Base-by-base conservation (phyloP, 2,329 filamentous ascomycete genomes). In the Neoscytalidium dimidiatum region DNA sequence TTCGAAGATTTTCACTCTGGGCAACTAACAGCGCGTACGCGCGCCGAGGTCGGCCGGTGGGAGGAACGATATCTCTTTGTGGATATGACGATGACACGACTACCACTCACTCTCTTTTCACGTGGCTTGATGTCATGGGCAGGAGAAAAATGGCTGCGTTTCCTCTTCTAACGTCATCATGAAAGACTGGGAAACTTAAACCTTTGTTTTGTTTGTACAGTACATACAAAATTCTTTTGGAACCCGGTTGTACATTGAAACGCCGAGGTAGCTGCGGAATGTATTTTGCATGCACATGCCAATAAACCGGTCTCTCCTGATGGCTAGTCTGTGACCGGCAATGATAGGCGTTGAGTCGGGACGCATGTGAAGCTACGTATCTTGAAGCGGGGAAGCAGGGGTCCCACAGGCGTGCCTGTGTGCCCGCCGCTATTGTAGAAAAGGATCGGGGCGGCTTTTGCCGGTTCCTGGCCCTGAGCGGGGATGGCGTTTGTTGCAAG, bases 1-100 rank as follows among this genome's bases (percentile, higher is more conserved):
- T 6, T 60, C 56, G 26, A 60, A 60, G 41, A 46, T 60, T 2
- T 60, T 60, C 19, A 60, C 56, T 35, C n/a, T 60, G 41, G 56
- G 41, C 4, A 60, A 60, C 56, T 60, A 21, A 58, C 14, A 1
- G 13, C 14, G 28, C 17, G 17, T 19, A n/a, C 9, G 6, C 8
- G 6, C 11, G 5, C 14, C 17, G 14, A 29, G 17, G 17, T 23
- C 28, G 26, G 21, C 28, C 28, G 23, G 21, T 4, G 21, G 21
- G 8, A 9, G 23, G 21, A 17, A 41, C 14, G 5, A 17, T 5
- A 41, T 41, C 1, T 41, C 38, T 43, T 17, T 14, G 43, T 8
- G 43, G n/a, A 8, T 23, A 46, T 23, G 43, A 46, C n/a, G 21
- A 46, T 6, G 19, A 48, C 9, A 41, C 14, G 3, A 17, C 14